Evolutionary conservation across 1,284 basidiomycete species (phyloP).

Genomic region (Anthracocystis panici-leucophaei): DNA sequence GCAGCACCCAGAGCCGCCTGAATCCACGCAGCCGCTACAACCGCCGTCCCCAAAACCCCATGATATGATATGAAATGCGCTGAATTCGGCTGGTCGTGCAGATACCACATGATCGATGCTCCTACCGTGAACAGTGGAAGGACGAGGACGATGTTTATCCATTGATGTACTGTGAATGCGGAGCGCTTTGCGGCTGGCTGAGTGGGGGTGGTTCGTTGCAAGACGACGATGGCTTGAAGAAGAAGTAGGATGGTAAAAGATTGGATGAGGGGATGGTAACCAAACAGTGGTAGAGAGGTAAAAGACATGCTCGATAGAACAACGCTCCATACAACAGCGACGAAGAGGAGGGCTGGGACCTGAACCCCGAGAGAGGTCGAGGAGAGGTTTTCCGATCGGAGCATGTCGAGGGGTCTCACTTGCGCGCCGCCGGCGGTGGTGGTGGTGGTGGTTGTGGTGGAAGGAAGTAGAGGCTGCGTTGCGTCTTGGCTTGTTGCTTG

Average conservation of each 20-base stretch:
- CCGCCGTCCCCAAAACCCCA: slow-evolving; percentile 48
- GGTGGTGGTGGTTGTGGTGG: slow-evolving; percentile 1
- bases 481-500: neutral
- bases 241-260: slow-evolving; percentile 51
- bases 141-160: slow-evolving; percentile 45
- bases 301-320: slow-evolving; percentile 38
- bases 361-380: slow-evolving; percentile 20
- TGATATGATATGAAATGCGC: slow-evolving; percentile 59
- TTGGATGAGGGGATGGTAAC: slow-evolving; percentile 59
- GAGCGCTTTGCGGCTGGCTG: slow-evolving; percentile 31
- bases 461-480: slow-evolving; percentile 19
- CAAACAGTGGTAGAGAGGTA: slow-evolving; percentile 51
- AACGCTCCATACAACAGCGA: slow-evolving; percentile 51
- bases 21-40: slow-evolving; percentile 47
- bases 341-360: slow-evolving; percentile 36
- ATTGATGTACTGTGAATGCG: slow-evolving; percentile 47
- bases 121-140: slow-evolving; percentile 58
- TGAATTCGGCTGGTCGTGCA: slow-evolving; percentile 49
- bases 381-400: slow-evolving; percentile 29
- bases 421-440: neutral
- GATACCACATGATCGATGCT: slow-evolving; percentile 61
- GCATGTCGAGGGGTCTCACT: slow-evolving; percentile 25
- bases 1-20: slow-evolving; percentile 57
- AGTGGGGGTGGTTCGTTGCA: slow-evolving; percentile 46
- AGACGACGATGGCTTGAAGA: slow-evolving; percentile 52